phyloP scores from a whole-genome alignment of 345 rosid species.

The Punica granatum region DNA sequence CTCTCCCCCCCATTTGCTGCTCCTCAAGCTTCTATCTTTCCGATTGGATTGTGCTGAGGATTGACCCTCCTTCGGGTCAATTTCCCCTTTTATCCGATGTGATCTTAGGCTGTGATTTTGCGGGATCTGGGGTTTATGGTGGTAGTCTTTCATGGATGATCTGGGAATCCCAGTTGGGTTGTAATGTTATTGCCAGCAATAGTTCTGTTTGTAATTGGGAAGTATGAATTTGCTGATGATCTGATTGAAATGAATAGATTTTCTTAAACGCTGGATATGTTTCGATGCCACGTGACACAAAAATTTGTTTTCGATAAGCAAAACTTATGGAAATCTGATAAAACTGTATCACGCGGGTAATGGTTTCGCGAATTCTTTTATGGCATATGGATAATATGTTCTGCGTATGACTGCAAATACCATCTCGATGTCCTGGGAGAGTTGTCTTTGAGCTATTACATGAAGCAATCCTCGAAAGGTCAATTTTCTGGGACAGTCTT shows the following conservation, averaged over 20 bases:
- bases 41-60: not conserved
- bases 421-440: not conserved
- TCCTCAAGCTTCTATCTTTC: not conserved
- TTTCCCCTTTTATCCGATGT: not conserved
- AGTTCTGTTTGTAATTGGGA: not conserved
- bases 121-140: not conserved
- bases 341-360: not conserved
- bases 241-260: not conserved
- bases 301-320: not conserved
- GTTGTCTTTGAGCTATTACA: not conserved
- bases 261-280: not conserved
- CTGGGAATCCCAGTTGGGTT: not conserved
- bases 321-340: not conserved
- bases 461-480: not conserved
- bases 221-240: not conserved
- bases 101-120: not conserved
- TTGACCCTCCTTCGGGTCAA: not conserved
- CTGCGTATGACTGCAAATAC: not conserved
- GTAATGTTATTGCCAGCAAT: too few species aligned
- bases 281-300: not conserved
- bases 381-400: not conserved
- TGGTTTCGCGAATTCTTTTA: not conserved
- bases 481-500: not conserved
- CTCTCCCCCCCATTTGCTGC: not conserved
- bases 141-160: not conserved